Conservation (phyloP, 495 filamentous ascomycete genomes). For the Penicillium angulare region DNA sequence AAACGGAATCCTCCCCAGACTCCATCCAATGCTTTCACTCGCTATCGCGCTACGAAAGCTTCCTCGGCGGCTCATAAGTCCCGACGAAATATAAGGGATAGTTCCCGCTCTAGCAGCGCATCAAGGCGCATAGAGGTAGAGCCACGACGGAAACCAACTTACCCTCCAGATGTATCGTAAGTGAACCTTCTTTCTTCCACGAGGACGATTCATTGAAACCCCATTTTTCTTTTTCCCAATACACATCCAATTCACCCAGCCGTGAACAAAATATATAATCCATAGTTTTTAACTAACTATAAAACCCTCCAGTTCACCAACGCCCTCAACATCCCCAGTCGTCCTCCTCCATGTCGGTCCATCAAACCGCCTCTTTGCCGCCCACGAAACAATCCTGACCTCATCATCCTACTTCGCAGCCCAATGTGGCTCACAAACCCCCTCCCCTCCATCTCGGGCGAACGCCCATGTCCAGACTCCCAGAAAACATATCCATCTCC, state of each 20-base stretch:
- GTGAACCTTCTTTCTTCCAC: constrained; percentile 5
- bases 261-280: no score
- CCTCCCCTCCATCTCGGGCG: constrained; percentile 13
- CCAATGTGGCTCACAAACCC: constrained; percentile 15
- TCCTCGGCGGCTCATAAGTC: constrained; percentile 7
- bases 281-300: constrained; percentile 3
- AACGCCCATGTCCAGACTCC: constrained; percentile 15
- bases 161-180: constrained; percentile 41
- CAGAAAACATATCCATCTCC: constrained; percentile 71
- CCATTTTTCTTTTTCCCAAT: no score
- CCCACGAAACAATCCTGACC: constrained; percentile 81
- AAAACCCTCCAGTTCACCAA: constrained; percentile 29
- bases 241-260: no score
- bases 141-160: constrained; percentile 29
- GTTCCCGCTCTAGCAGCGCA: constrained; percentile 21
- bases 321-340: constrained; percentile 63
- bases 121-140: constrained; percentile 28
- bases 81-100: constrained; percentile 13
- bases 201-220: neutral
- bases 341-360: constrained; percentile 77
- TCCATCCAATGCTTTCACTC: constrained; percentile 43
- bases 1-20: constrained; percentile 24
- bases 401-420: constrained; percentile 72
- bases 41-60: constrained; percentile 47
- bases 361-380: constrained; percentile 81